Conservation (phyloP, 2,329 filamentous ascomycete species). For the Penicillium sp. region DNA sequence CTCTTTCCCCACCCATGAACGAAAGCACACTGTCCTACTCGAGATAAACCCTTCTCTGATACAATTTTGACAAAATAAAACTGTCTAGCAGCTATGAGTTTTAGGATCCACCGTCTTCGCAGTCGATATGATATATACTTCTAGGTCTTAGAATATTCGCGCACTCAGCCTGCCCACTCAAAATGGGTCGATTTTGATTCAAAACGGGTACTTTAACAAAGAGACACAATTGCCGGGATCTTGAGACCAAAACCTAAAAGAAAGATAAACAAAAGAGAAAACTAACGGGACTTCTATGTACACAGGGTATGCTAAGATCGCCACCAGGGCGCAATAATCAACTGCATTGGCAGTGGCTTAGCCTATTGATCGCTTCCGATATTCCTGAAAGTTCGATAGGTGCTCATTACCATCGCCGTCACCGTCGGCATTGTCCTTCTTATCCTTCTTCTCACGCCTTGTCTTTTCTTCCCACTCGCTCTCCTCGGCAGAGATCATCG, state of each 20-base stretch:
- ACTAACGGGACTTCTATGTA: background rate
- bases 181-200: background rate
- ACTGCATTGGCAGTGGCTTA: constrained; percentile 2
- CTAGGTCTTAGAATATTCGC: background rate
- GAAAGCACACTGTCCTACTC: background rate
- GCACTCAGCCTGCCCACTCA: background rate
- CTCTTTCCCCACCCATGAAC: background rate
- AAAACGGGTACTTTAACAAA: background rate
- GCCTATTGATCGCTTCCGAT: constrained; percentile 38
- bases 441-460: constrained; percentile 31
- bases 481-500: constrained; percentile 50
- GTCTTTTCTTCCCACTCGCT: constrained; percentile 46
- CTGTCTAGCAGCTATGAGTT: background rate
- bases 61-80: background rate
- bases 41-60: background rate
- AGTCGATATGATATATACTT: background rate
- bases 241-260: background rate
- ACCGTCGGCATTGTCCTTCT: constrained; percentile 16
- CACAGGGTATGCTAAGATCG: constrained; percentile 4
- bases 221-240: background rate
- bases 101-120: background rate
- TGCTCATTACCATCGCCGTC: constrained; percentile 14
- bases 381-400: constrained; percentile 43
- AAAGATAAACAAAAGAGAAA: background rate
- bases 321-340: background rate